Conservation (phyloP, 768 basidiomycete genomes). For the Boletus rex-veris region DNA sequence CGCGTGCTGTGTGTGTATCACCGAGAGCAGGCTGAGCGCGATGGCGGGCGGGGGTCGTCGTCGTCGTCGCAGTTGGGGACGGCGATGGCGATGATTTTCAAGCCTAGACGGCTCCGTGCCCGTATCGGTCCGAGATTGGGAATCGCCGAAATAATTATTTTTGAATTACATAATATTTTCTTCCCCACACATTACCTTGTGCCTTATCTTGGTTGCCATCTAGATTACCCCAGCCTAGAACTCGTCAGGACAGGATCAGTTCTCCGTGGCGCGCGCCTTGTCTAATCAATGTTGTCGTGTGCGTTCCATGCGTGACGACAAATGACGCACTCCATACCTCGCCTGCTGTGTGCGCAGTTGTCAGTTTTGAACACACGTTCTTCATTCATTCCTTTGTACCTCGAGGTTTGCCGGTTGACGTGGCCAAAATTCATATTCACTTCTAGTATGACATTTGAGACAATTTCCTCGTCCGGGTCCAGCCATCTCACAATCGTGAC, state of each 20-base stretch:
- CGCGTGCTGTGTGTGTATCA: no score
- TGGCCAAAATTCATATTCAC: not conserved
- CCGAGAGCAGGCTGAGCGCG: no score
- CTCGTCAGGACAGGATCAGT: not conserved
- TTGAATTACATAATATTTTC: constrained; percentile 12
- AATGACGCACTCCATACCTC: constrained; percentile 1
- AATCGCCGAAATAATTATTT: constrained; percentile 7
- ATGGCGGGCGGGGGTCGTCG: not conserved
- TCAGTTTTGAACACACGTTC: constrained; percentile 2
- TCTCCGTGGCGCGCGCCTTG: not conserved
- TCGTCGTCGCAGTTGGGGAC: not conserved
- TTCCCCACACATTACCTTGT: constrained; percentile 22
- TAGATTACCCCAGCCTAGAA: constrained; percentile 26
- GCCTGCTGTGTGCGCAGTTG: not conserved
- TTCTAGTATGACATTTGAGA: not conserved
- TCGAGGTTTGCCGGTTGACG: constrained; percentile 6
- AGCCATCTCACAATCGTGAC: not conserved
- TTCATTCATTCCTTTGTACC: not conserved
- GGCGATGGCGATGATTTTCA: constrained; percentile 12
- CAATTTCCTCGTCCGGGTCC: not conserved
- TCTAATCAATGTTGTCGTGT: constrained; percentile 1
- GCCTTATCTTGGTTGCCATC: constrained; percentile 23
- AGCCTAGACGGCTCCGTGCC: constrained; percentile 18
- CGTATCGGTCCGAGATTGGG: constrained; percentile 26
- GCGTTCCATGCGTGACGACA: not conserved